Evolutionary conservation across 805 yeast species (phyloP).

Genomic region (Starmera dryadoides): DNA sequence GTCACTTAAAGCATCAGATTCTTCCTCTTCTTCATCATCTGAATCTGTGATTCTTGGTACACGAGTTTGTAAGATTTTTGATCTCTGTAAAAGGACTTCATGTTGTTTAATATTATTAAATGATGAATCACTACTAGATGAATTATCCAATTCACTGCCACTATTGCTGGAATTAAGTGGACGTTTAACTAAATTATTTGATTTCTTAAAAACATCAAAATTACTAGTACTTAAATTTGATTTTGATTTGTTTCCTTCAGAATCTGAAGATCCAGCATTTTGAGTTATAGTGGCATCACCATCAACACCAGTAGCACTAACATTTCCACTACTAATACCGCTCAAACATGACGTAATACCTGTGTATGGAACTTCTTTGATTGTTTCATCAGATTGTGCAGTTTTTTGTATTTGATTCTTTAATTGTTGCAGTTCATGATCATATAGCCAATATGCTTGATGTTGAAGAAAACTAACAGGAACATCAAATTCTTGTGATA

Average conservation of each 20-base stretch:
- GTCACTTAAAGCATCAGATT: slow-evolving; percentile 13
- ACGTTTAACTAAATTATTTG: background rate
- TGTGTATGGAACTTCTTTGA: slow-evolving; percentile 1
- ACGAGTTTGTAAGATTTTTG: slow-evolving; percentile 15
- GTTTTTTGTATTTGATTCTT: slow-evolving; percentile 14
- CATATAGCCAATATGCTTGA: slow-evolving; percentile 22
- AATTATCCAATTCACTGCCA: background rate
- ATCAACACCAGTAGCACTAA: background rate
- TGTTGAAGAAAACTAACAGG: slow-evolving; percentile 20
- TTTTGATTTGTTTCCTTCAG: background rate
- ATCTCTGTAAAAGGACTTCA: slow-evolving; percentile 17
- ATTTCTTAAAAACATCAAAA: background rate
- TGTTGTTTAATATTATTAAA: slow-evolving; percentile 5
- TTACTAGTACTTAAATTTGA: background rate
- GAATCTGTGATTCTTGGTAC: slow-evolving; percentile 6
- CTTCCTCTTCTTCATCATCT: background rate
- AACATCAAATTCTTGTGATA: slow-evolving; percentile 12
- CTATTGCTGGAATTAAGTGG: background rate
- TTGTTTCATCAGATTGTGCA: slow-evolving; percentile 9
- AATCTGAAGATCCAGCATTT: background rate
- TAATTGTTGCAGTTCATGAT: slow-evolving; percentile 19
- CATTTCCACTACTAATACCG: background rate
- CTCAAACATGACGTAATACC: background rate
- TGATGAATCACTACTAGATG: background rate
- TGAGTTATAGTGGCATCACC: background rate